Conservation (phyloP, 2,329 filamentous ascomycete genomes). For the Calycina marina region DNA sequence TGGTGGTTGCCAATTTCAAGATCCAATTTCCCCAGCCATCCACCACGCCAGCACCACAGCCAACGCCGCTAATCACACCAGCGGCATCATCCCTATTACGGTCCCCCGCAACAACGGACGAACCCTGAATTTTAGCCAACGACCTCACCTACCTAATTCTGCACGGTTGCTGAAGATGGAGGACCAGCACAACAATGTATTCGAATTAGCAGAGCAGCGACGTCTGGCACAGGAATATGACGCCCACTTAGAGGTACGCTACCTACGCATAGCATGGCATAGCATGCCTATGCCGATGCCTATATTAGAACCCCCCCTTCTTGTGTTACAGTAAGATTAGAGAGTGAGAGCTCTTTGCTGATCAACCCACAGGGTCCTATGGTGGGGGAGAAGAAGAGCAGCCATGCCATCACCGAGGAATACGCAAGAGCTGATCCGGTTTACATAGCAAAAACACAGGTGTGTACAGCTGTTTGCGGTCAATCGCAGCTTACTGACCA, state of each 20-base stretch:
- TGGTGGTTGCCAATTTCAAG: slow-evolving; percentile 13
- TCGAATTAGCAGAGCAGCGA: slow-evolving; percentile 36
- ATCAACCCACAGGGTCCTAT: slow-evolving; percentile 55
- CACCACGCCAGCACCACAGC: slow-evolving; percentile 4
- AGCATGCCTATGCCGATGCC: no score
- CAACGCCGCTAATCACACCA: no score
- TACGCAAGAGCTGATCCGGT: slow-evolving; percentile 79
- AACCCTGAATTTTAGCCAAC: slow-evolving; percentile 4
- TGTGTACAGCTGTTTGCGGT: slow-evolving; percentile 30
- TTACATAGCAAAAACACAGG: slow-evolving; percentile 76
- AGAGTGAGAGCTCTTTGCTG: slow-evolving; percentile 18
- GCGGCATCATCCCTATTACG: no score
- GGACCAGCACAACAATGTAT: no score
- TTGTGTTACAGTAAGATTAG: slow-evolving; percentile 4
- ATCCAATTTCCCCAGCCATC: slow-evolving; percentile 14
- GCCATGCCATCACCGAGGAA: slow-evolving; percentile 63
- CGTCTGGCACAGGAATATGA: slow-evolving; percentile 44
- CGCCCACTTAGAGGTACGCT: slow-evolving; percentile 38
- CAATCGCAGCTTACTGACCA: slow-evolving; percentile 1
- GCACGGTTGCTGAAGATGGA: no score
- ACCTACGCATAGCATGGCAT: no score
- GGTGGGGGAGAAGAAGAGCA: slow-evolving; percentile 65
- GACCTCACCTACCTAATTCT: no score
- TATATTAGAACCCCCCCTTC: no score
- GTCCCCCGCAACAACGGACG: no score